Evolutionary conservation across 1,284 basidiomycete species (phyloP), one percentile per base, ranked within the genome.

Genomic region (Tetrapyrgos nigripes): DNA sequence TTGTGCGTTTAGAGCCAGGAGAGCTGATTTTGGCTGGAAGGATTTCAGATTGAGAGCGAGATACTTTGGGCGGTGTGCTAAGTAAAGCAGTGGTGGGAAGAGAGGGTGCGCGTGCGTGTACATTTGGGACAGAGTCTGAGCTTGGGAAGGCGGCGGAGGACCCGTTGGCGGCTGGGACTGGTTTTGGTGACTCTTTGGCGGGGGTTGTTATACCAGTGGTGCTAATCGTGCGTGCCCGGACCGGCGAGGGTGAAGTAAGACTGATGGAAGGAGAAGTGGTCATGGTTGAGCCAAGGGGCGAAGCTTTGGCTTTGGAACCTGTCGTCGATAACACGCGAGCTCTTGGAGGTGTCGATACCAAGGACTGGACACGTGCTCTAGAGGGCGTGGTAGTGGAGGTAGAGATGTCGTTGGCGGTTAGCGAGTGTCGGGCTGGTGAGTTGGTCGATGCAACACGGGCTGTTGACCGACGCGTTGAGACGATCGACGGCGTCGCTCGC

Each of bases 401-500:
- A n/a, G 14, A 8, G 8, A 14, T 14, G 31, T 33, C 31, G 31
- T 33, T 33, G 31, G 8, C 31, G 31, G 14, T 14, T 8, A 8
- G 31, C 9, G 14, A 8, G 31, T 33, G 14, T 33, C 31, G 8
- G 31, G 14, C 8, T 33, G 9, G 31, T 33, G 31, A 14, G 9
- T 33, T 33, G 9, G 9, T 33, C 31, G 31, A 8, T 8, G 9
- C 14, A 33, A 8, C 31, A 33, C 31, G 8, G 8, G 31, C 19
- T 17, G 37, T 40, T 40, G 37, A 60, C 35, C 59, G 50, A 37
- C 55, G 57, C 10, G 37, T 58, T 27, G 59, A 60, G 33, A 46
- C 51, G 13, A 60, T 50, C 14, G 59, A 60, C 31, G 55, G 59
- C 23, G 59, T 47, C 2, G 55, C 59, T 45, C 55, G 28, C 31